A percentile compares a stretch with the other conserved stretches of the same genome.
phyloP scores from a whole-genome alignment of 345 rosid species.

The Brassica juncea region DNA sequence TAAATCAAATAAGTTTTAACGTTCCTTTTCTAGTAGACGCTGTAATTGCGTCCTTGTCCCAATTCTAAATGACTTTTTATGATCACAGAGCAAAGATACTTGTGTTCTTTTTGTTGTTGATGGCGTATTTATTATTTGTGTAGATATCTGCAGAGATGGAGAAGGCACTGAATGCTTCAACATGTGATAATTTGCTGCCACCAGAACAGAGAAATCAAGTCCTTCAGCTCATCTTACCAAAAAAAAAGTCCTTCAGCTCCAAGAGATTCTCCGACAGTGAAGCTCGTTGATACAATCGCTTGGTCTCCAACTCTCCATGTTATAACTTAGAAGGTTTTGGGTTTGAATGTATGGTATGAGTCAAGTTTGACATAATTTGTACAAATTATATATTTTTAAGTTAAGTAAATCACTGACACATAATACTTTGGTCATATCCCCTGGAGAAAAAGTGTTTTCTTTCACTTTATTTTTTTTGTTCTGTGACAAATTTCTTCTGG shows the following conservation, averaged over 20 bases:
- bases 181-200: constrained; percentile 90
- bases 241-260: constrained; percentile 43
- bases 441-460: background rate
- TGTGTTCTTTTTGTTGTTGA: background rate
- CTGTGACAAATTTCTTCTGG: background rate
- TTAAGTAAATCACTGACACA: background rate
- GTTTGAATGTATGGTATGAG: constrained; percentile 21
- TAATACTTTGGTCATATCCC: background rate
- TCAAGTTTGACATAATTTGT: background rate
- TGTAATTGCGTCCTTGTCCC: background rate
- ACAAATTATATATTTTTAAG: background rate
- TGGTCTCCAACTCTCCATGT: constrained; percentile 14
- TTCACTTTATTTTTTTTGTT: constrained; percentile 4
- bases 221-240: constrained; percentile 45
- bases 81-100: background rate
- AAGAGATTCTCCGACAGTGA: constrained; percentile 88
- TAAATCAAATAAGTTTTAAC: background rate
- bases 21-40: background rate
- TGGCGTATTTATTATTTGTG: constrained; percentile 13
- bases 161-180: constrained; percentile 77
- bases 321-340: constrained; percentile 24
- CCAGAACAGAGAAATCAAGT: constrained; percentile 91
- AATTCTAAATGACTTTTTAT: background rate
- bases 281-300: constrained; percentile 3
- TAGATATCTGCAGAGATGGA: constrained; percentile 95